Evolutionary conservation across 2,329 filamentous ascomycete genomes (phyloP).

Genomic region (Onygenales sp.): DNA sequence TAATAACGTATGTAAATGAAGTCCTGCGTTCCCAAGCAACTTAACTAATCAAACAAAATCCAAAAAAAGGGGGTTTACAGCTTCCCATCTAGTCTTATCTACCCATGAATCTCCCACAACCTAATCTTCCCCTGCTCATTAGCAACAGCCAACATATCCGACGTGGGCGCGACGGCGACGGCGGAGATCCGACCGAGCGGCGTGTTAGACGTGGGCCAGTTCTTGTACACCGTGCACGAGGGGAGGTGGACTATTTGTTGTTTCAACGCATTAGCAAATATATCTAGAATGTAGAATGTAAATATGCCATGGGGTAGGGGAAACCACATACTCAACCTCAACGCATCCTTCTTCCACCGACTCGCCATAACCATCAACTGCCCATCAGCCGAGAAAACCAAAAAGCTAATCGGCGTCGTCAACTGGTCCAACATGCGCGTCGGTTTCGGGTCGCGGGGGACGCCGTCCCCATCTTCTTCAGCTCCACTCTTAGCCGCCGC

Average conservation of each 20-base stretch:
- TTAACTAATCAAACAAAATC: too few relatives aligned
- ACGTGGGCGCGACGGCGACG: constrained; percentile 57
- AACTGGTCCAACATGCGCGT: constrained; percentile 71
- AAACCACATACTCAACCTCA: constrained; percentile 51
- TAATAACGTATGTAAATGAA: too few relatives aligned
- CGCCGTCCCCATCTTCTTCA: constrained; percentile 23
- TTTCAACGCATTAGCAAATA: neutral
- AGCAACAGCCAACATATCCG: constrained; percentile 68
- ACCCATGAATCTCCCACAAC: constrained; percentile 77
- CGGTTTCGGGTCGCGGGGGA: constrained; percentile 63
- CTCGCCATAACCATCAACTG: constrained; percentile 83
- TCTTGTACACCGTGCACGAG: constrained; percentile 86
- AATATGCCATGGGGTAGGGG: neutral
- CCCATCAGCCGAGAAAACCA: constrained; percentile 78
- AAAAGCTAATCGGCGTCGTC: constrained; percentile 69
- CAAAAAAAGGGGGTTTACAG: neutral
- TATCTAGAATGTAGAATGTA: neutral
- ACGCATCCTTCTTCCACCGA: constrained; percentile 76
- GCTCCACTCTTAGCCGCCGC: constrained; percentile 18
- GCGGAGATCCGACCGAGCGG: constrained; percentile 74
- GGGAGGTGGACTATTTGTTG: constrained; percentile 62
- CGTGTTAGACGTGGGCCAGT: constrained; percentile 91
- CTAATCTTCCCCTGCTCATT: constrained; percentile 84
- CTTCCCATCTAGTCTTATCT: constrained; percentile 18
- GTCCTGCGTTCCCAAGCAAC: too few relatives aligned